Conservation (phyloP, 2,329 filamentous ascomycete species). For the Chrysosporium keratinophilum region DNA sequence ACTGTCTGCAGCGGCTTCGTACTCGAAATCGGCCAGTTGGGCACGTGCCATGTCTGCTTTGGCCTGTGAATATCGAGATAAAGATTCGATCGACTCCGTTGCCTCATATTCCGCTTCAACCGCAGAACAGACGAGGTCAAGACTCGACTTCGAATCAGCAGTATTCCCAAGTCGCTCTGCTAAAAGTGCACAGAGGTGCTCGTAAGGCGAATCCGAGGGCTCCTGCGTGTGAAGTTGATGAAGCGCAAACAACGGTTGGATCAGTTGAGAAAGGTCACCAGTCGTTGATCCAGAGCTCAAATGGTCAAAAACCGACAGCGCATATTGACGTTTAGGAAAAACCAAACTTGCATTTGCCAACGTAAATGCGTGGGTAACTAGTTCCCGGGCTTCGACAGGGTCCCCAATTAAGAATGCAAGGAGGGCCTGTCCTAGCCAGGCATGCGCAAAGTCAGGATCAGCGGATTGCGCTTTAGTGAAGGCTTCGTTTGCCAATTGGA, state of each 20-base stretch:
- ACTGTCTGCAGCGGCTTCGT: conserved; percentile 61
- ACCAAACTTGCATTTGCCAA: conserved; percentile 69
- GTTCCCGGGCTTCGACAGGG: conserved; percentile 61
- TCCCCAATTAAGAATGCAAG: conserved; percentile 70
- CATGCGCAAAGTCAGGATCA: conserved; percentile 85
- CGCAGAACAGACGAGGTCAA: conserved; percentile 56
- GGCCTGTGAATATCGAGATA: conserved; percentile 68
- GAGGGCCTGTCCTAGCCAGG: conserved; percentile 88
- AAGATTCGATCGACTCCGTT: conserved; percentile 62
- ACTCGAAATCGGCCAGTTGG: conserved; percentile 59
- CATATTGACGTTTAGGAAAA: conserved; percentile 67
- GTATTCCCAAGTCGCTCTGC: conserved; percentile 69
- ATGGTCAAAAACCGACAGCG: conserved; percentile 71
- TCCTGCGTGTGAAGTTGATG: conserved; percentile 65
- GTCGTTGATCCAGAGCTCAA: conserved; percentile 48
- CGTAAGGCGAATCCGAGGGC: conserved; percentile 59
- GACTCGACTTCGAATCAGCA: conserved; percentile 49
- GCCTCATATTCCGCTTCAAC: conserved; percentile 77
- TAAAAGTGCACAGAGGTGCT: conserved; percentile 70
- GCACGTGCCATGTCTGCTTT: conserved; percentile 81
- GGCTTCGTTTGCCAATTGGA: conserved; percentile 74
- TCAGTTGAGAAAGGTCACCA: conserved; percentile 45
- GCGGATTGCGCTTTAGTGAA: conserved; percentile 87
- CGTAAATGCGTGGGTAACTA: conserved; percentile 91
- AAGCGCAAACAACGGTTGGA: conserved; percentile 81